A percentile compares a stretch with the other conserved stretches of the same genome.
These are phyloP conservation scores for Umbellularia californica DNA, from an alignment of 164 flowering plant species.

Conservation along the genomic window DNA sequence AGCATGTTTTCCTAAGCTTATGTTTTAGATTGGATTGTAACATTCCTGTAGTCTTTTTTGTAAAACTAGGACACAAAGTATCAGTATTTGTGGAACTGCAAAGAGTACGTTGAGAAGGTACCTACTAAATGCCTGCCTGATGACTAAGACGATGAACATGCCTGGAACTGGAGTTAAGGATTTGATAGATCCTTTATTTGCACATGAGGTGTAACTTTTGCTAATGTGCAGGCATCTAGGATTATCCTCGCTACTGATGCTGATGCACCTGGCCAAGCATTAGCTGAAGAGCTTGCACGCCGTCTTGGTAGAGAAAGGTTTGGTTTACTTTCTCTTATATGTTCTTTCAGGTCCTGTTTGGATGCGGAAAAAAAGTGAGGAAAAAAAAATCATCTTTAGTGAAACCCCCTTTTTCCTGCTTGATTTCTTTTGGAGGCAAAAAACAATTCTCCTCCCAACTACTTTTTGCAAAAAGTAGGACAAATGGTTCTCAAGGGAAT, in stretches of 20 bases:
- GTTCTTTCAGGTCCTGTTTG: neutral
- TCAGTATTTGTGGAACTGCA: slow-evolving; percentile 92
- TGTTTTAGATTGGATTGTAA: neutral
- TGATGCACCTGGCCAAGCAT: slow-evolving; percentile 81
- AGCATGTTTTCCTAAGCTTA: neutral
- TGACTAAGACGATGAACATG: neutral
- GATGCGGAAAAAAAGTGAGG: neutral
- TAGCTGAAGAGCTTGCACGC: slow-evolving; percentile 96
- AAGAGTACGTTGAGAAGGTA: slow-evolving; percentile 72
- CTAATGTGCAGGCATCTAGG: slow-evolving; percentile 59
- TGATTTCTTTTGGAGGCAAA: too few species aligned
- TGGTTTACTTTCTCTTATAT: neutral
- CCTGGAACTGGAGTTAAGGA: neutral
- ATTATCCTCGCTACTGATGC: slow-evolving; percentile 90
- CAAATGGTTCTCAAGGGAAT: too few species aligned
- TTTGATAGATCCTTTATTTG: slow-evolving; percentile 2
- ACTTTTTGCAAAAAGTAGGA: too few species aligned
- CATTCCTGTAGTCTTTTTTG: slow-evolving; percentile 17
- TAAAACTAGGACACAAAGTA: slow-evolving; percentile 80
- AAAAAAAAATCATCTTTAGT: too few species aligned
- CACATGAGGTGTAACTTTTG: neutral
- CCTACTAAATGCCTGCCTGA: slow-evolving; percentile 4
- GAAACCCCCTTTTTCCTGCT: too few species aligned
- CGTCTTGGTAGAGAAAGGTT: slow-evolving; percentile 96
- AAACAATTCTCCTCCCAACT: too few species aligned